Evolutionary conservation across 768 basidiomycete genomes (phyloP).

Genomic region (Mycena belliarum): DNA sequence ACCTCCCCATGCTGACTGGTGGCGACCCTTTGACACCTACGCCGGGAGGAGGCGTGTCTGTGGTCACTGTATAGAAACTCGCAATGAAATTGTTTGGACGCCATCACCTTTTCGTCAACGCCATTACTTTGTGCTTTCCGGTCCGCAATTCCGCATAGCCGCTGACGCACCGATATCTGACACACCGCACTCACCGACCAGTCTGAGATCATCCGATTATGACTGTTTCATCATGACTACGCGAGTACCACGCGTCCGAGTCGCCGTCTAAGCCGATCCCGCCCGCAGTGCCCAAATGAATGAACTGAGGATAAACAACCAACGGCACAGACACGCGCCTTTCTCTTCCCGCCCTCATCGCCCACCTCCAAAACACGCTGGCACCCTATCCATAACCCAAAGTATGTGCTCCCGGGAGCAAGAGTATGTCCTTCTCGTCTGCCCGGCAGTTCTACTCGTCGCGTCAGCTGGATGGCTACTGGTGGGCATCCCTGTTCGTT

Average conservation of each 20-base stretch:
- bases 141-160: too few relatives aligned
- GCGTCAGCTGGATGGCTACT: slow-evolving; percentile 11
- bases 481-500: not conserved
- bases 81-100: too few relatives aligned
- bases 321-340: not conserved
- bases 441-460: not conserved
- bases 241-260: too few relatives aligned
- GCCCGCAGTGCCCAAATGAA: too few relatives aligned
- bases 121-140: too few relatives aligned
- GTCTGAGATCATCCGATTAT: too few relatives aligned
- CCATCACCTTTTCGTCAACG: too few relatives aligned
- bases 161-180: too few relatives aligned
- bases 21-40: slow-evolving; percentile 35
- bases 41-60: not conserved
- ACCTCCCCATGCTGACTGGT: slow-evolving; percentile 36
- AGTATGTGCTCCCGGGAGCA: slow-evolving; percentile 4
- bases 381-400: not conserved
- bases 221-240: too few relatives aligned
- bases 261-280: too few relatives aligned
- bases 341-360: not conserved
- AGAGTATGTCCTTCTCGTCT: not conserved
- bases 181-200: too few relatives aligned
- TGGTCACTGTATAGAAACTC: not conserved
- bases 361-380: slow-evolving; percentile 1
- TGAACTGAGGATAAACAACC: too few relatives aligned